Evolutionary conservation across 2,329 filamentous ascomycete genomes (phyloP).

Genomic region (Colletotrichum graminicola): DNA sequence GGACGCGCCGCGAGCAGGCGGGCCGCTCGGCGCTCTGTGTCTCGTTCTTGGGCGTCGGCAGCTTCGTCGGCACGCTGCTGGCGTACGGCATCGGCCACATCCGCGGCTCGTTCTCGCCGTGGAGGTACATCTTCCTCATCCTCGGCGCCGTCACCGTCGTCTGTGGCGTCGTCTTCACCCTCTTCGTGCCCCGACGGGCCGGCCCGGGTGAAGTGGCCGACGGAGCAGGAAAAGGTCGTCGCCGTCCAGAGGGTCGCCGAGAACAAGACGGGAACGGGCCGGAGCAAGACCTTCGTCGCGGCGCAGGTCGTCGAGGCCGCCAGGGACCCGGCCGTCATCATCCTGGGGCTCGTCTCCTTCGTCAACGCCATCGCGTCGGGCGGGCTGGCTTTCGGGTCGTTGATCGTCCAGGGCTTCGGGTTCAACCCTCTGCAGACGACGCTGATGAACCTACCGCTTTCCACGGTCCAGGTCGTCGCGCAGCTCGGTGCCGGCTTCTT

Average conservation of each 20-base stretch:
- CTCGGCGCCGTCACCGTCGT: conserved; percentile 49
- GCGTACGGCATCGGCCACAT: conserved; percentile 53
- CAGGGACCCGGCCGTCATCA: conserved; percentile 42
- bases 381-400: conserved; percentile 24
- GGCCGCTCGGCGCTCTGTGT: conserved; percentile 54
- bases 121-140: conserved; percentile 54
- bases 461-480: conserved; percentile 28
- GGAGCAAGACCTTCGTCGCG: conserved; percentile 26
- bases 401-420: conserved; percentile 67
- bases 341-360: conserved; percentile 44
- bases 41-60: conserved; percentile 54
- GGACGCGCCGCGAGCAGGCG: conserved; percentile 54
- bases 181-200: conserved; percentile 50
- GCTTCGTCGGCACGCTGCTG: conserved; percentile 50
- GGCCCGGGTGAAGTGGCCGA: conserved; percentile 48
- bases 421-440: conserved; percentile 66
- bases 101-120: conserved; percentile 46
- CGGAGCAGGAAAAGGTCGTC: conserved; percentile 46
- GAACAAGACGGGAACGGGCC: conserved; percentile 47
- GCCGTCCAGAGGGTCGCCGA: conserved; percentile 47
- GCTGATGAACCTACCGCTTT: conserved; percentile 66
- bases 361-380: conserved; percentile 38
- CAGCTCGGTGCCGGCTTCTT: conserved; percentile 33
- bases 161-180: conserved; percentile 47
- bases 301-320: conserved; percentile 44